A percentile compares a stretch with the other conserved stretches of the same genome.
Evolutionary conservation across 2,329 filamentous ascomycete species (phyloP).

Genomic region (Penicillium vulpinum): DNA sequence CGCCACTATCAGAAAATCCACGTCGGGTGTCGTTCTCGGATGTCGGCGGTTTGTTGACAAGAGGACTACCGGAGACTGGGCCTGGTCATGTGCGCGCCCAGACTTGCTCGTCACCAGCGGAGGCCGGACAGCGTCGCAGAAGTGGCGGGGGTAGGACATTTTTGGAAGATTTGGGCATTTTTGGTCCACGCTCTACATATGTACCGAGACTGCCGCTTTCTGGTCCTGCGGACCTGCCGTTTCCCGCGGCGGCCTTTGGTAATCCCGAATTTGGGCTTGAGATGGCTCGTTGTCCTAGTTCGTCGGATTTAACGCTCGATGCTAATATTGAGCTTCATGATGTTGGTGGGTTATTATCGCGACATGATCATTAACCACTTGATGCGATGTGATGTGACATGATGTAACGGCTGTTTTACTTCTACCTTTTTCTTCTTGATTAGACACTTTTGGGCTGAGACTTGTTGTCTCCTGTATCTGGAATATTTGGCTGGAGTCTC

Average conservation of each 20-base stretch:
- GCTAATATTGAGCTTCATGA: conserved; percentile 42
- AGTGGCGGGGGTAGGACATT: conserved; percentile 32
- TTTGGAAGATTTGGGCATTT: conserved; percentile 38
- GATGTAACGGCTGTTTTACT: background rate
- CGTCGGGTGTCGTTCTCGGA: conserved; percentile 78
- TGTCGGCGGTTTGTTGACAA: conserved; percentile 72
- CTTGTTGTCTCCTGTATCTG: background rate
- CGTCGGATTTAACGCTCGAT: conserved; percentile 23
- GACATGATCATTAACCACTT: background rate
- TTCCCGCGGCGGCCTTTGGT: background rate
- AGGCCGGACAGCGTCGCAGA: conserved; percentile 5
- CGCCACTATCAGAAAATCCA: conserved; percentile 34
- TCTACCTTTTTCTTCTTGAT: background rate
- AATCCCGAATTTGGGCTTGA: background rate
- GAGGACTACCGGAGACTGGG: background rate
- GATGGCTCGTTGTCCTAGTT: background rate
- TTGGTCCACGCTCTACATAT: background rate
- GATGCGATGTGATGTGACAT: background rate
- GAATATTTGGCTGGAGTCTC: background rate
- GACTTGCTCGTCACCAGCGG: conserved; percentile 3
- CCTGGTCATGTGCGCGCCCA: background rate
- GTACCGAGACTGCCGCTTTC: background rate
- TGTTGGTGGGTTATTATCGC: conserved; percentile 44
- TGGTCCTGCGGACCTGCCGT: background rate
- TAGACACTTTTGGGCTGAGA: background rate